Base-by-base conservation (phyloP, 257 asterid species). In the Solanum habrochaites region DNA sequence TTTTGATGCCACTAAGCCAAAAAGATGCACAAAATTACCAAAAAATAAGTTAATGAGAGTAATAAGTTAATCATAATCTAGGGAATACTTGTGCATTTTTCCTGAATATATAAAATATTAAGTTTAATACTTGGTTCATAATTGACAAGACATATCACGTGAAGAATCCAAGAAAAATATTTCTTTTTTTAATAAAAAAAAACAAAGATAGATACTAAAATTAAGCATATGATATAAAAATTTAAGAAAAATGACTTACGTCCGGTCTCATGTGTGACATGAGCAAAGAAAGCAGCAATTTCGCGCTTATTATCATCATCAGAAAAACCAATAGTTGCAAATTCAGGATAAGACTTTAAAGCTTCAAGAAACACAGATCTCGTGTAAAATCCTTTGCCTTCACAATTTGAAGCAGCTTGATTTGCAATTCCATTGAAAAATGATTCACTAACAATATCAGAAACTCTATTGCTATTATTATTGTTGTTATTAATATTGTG, bases 241-340 rank as follows among this genome's bases (percentile, higher is more conserved):
- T 42, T 43, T 11, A 58, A 7, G 74, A 2, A 40, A 25, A 39
- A 49, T 2, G 49, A 87, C 94, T 90, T 82, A 93, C 94, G 90
- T 85, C 93, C 93, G 40, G 94, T 93, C 83, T 91, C 95, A 86
- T 93, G 94, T 4, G 95, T 87, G 80, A 88, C 88, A 52, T 93
- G 95, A 7, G 95, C 95, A 7, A 93, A 91, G 87, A 90, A 93
- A 18, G 95, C 93, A 2, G 95, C 95, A 9, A 91, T 90, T 88
- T 93, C 95, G 4, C 92, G 94, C 89, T 85, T 93, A 13, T 92
- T 84, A 18, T 88, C 92, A 27, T 93, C 93, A 27, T 91, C 94
- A 3, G 82, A 6, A 2, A 91, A 82, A 11, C 86, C 91, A 2
- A 27, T 85, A 0, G 87, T 86, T 5, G 92, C 95, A 14, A 93